Base-by-base conservation (phyloP, 78 protist genomes). In the Tieghemostelium lacteum region DNA sequence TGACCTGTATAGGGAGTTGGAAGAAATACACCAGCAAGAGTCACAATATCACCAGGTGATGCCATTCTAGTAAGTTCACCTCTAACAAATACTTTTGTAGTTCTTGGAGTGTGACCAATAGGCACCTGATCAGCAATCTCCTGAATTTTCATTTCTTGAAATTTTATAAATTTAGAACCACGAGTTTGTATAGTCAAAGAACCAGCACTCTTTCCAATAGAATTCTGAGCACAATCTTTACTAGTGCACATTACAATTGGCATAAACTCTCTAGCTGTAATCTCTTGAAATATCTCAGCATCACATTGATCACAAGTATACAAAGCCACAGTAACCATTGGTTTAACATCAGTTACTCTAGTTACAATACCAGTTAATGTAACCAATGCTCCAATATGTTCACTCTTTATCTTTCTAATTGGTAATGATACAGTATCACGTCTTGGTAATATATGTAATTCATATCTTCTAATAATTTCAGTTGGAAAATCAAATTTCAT, bases 51-150 rank as follows among this genome's bases (percentile, higher is more conserved):
- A 26, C 99, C 99, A 3, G 99, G 97, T 17, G 92, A 29, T 70
- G 85, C 78, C 17, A 4, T 1, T 8, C 99, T 87, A 3, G 99
- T 97, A 36, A 78, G 49, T 28, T 96, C 98, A 50, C 99, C 99
- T 14, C 62, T 39, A 1, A 67, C 73, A 66, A 69, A 77, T n/a
- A 97, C 94, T 20, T 96, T 95, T 73, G 98, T 88, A 29, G 96
- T 42, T n/a, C 99, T 97, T 17, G 99, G 99, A 24, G 98, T 96
- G 80, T 97, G 97, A 5, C 99, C 99, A n/a, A 75, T 83, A 0
- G 99, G 99, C 5, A 98, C 99, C 29, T 98, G 95, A 29, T 92
- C 78, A 14, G 92, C 95, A 39, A 95, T 91, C 93, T 99, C 99
- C 71, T 99, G 99, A 17, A 99, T n/a, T 52, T 85, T 74, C 26